These are phyloP conservation scores for Fusarium tjaetaba DNA, from an alignment of 2,329 filamentous ascomycete species.

Conservation along the genomic window DNA sequence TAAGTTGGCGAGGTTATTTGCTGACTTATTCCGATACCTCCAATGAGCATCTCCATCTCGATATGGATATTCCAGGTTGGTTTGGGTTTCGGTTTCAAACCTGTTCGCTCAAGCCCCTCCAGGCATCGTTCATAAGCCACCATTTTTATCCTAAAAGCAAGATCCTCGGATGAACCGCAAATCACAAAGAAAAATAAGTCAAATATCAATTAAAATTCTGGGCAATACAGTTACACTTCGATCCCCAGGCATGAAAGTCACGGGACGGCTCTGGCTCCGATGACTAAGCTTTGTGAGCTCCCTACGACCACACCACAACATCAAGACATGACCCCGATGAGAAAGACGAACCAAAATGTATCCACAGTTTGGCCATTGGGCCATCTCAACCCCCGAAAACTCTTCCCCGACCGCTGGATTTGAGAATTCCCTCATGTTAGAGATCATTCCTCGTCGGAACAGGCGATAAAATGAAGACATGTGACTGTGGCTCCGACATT, in stretches of 20 bases:
- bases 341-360: slow-evolving; percentile 37
- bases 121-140: slow-evolving; percentile 8
- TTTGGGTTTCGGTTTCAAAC: slow-evolving; percentile 22
- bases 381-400: slow-evolving; percentile 34
- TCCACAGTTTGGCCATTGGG: slow-evolving; percentile 44
- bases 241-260: not conserved
- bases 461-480: not conserved
- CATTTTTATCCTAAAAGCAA: not conserved
- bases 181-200: not conserved
- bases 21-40: slow-evolving; percentile 1
- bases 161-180: not conserved
- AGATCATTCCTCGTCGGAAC: not conserved
- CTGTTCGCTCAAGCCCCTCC: slow-evolving; percentile 2
- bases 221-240: not conserved
- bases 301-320: slow-evolving; percentile 41
- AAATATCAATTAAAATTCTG: not conserved
- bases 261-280: not conserved
- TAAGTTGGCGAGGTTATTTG: slow-evolving; percentile 1
- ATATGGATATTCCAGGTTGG: not conserved
- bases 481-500: not conserved
- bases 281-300: slow-evolving; percentile 39
- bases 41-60: slow-evolving; percentile 6
- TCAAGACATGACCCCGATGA: slow-evolving; percentile 39
- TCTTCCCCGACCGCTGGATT: slow-evolving; percentile 22
- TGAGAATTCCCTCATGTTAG: slow-evolving; percentile 19